Evolutionary conservation across 306 rosid species (phyloP).

Genomic region (Medicago arabica): DNA sequence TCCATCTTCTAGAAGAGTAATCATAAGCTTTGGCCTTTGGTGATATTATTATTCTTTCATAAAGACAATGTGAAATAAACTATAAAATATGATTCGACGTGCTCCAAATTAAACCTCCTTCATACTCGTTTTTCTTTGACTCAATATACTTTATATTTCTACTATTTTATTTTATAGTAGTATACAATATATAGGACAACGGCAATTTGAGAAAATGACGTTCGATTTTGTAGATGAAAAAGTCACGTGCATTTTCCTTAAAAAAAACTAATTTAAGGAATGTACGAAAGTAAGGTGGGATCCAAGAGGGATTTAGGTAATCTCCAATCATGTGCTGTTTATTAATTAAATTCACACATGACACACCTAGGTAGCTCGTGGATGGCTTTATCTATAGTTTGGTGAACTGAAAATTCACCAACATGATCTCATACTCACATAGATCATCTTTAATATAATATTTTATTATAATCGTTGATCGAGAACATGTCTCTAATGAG

Average conservation of each 20-base stretch:
- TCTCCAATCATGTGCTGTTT: too few species aligned
- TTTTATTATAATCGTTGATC: neutral
- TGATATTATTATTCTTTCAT: too few species aligned
- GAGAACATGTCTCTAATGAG: too few species aligned
- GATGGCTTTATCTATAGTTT: slow-evolving; percentile 29
- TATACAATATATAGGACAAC: neutral
- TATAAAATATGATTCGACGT: too few species aligned
- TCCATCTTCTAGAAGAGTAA: too few species aligned
- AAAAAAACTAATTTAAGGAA: neutral
- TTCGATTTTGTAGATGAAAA: slow-evolving; percentile 33
- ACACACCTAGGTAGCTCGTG: neutral
- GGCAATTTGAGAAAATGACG: slow-evolving; percentile 31
- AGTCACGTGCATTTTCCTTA: slow-evolving; percentile 24
- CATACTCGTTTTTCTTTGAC: too few species aligned
- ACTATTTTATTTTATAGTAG: too few species aligned
- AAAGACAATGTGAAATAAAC: too few species aligned
- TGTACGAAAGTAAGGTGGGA: slow-evolving; percentile 18
- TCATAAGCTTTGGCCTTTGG: too few species aligned
- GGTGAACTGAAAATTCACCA: slow-evolving; percentile 3
- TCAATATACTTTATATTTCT: too few species aligned
- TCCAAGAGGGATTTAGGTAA: slow-evolving; percentile 23
- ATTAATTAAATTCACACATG: too few species aligned
- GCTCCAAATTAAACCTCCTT: too few species aligned
- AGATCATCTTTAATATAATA: slow-evolving; percentile 5
- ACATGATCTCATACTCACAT: slow-evolving; percentile 19